These are phyloP conservation scores for Vanilla planifolia DNA, from an alignment of 106 monocot genomes.

Conservation along the genomic window DNA sequence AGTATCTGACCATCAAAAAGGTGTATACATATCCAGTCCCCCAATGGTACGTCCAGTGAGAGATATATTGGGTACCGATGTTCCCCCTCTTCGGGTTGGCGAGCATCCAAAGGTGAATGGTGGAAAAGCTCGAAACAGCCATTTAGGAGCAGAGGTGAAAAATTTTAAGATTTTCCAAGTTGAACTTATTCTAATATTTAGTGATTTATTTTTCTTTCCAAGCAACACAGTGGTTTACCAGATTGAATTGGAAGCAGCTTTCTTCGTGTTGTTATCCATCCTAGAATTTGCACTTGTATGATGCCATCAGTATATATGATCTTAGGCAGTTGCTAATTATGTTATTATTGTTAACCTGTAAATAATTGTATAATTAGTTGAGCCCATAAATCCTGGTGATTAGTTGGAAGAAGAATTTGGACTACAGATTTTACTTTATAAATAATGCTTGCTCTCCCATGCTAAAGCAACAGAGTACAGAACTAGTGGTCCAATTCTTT, in stretches of 20 bases:
- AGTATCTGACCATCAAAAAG: constrained; percentile 37
- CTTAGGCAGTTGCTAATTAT: not conserved
- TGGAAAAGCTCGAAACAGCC: constrained; percentile 20
- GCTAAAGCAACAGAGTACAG: no score
- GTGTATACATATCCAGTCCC: constrained; percentile 27
- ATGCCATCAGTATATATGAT: not conserved
- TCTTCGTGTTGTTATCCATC: not conserved
- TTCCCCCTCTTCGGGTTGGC: constrained; percentile 52
- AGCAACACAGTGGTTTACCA: not conserved
- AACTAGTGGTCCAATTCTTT: no score
- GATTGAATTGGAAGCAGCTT: not conserved
- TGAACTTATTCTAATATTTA: not conserved
- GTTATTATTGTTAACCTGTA: no score
- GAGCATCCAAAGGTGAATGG: constrained; percentile 55
- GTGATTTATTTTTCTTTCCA: not conserved
- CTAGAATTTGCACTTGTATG: not conserved
- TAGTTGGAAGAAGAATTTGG: no score
- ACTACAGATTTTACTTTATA: no score
- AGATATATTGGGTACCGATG: constrained; percentile 73
- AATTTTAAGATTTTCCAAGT: not conserved
- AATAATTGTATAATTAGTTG: no score
- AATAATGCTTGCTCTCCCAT: no score
- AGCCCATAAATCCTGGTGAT: no score
- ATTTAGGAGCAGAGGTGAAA: constrained; percentile 50
- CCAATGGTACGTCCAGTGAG: constrained; percentile 65